phyloP scores from a whole-genome alignment of 768 basidiomycete species.

The Erythrobasidium yunnanense region DNA sequence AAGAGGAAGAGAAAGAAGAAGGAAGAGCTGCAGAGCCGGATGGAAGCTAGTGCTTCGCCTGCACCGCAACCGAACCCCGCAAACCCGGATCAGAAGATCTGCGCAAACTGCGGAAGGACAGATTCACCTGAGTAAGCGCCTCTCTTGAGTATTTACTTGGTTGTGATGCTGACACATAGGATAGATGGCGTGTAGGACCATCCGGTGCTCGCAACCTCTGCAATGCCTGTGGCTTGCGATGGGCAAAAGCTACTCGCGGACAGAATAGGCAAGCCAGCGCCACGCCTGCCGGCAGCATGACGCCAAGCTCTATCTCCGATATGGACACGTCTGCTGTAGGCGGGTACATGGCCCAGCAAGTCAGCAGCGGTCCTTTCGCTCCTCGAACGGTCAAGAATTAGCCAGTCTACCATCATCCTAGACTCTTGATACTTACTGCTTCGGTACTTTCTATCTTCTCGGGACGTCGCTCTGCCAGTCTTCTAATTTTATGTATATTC shows the following conservation, averaged over 20 bases:
- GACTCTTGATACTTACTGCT: background rate
- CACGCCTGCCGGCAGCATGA: conserved; percentile 9
- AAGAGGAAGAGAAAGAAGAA: conserved; percentile 30
- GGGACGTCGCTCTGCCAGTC: too few species aligned
- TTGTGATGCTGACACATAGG: too few species aligned
- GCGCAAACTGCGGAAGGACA: conserved; percentile 64
- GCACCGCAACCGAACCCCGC: background rate
- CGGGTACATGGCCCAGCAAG: background rate
- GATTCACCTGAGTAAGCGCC: conserved; percentile 68
- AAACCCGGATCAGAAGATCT: conserved; percentile 4
- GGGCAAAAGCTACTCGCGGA: conserved; percentile 44
- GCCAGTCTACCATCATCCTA: background rate
- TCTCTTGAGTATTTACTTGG: background rate
- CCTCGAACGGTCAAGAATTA: background rate
- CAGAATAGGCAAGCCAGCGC: conserved; percentile 10
- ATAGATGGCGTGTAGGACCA: conserved; percentile 89
- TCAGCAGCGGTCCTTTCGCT: conserved; percentile 9
- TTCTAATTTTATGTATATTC: too few species aligned
- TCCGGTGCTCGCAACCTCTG: conserved; percentile 91
- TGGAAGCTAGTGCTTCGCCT: background rate
- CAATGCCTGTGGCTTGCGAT: conserved; percentile 87
- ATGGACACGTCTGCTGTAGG: background rate
- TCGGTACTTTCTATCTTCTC: too few species aligned
- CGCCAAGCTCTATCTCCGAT: conserved; percentile 12
- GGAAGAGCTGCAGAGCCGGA: background rate